Base-by-base conservation (phyloP, 192 early-diverging fungal genomes). In the Entophlyctis luteolus region DNA sequence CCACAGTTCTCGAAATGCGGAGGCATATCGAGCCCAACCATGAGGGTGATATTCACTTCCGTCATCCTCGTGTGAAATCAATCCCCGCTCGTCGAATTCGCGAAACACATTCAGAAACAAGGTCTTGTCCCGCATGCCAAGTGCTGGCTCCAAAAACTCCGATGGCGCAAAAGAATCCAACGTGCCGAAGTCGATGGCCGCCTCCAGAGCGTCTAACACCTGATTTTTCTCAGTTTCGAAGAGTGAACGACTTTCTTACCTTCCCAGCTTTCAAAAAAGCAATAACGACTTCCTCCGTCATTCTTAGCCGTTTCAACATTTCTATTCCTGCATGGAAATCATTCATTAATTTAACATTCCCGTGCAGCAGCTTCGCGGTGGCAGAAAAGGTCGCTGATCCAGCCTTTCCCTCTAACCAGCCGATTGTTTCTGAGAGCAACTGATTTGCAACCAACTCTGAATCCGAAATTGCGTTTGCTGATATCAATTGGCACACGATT, bases 1-100 rank as follows among this genome's bases (percentile, higher is more conserved):
- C 80, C 77, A 79, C 68, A 79, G 50, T 62, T 82, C 80, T 48
- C 77, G 34, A 59, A 42, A 82, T 2, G 79, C 58, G 16, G 70
- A 73, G 12, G 71, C 42, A 67, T 68, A 82, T 29, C 77, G 35
- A 1, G 23, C 59, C 68, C 22, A 35, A 10, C 59, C 70, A 29
- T 48, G 38, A 20, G 32, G 48, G 16, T 20, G 53, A 27, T 46
- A 34, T 20, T 48, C 68, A 56, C 25, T 55, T 34, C 28, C 47
- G 4, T 29, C 48, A 65, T 29, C 59, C 32, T 34, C 48, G 10
- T 49, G 35, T 34, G 68, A 56, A 5, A 79, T 53, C 48, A 82
- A 18, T 28, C 77, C 77, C 16, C 55, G 38, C 37, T 77, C 75
- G 67, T 82, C 80, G 18, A 82, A 65, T 36, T 32, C 58, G n/a